These are phyloP conservation scores for Penicillium italicum DNA, from an alignment of 2,329 filamentous ascomycete species.

Conservation along the genomic window DNA sequence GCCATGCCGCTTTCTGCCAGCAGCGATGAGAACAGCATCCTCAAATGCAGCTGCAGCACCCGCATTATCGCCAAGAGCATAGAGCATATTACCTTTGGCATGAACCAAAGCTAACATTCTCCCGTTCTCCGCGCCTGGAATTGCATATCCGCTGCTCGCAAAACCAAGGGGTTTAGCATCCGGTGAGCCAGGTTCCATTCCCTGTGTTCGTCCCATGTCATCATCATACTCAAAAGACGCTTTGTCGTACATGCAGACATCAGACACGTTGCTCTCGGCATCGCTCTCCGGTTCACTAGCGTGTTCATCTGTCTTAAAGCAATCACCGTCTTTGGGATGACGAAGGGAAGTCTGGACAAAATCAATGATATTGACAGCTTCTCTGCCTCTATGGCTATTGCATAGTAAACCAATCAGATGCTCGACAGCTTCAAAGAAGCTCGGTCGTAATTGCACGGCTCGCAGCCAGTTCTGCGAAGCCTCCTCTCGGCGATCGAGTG, in stretches of 20 bases:
- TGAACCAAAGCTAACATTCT: conserved; percentile 90
- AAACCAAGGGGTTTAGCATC: conserved; percentile 51
- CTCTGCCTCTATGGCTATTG: conserved; percentile 70
- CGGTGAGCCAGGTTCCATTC: conserved; percentile 25
- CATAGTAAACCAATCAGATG: conserved; percentile 88
- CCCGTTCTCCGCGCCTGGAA: conserved; percentile 84
- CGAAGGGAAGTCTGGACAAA: conserved; percentile 74
- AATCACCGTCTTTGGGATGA: conserved; percentile 47
- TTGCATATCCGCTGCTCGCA: conserved; percentile 76
- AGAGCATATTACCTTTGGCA: conserved; percentile 98
- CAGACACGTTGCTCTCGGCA: conserved; percentile 52
- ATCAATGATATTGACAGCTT: conserved; percentile 83
- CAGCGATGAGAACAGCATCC: conserved; percentile 85
- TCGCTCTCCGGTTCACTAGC: conserved; percentile 60
- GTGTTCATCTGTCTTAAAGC: conserved; percentile 50
- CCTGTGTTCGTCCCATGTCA: conserved; percentile 32
- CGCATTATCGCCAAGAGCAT: conserved; percentile 76
- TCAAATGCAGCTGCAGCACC: conserved; percentile 87
- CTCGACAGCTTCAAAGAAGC: conserved; percentile 91
- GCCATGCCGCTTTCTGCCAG: conserved; percentile 65
- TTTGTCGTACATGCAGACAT: conserved; percentile 52
- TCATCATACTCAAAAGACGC: conserved; percentile 57
- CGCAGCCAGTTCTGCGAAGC: conserved; percentile 81
- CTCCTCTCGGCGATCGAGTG: conserved; percentile 75
- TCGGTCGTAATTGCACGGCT: conserved; percentile 78